phyloP scores from a whole-genome alignment of 108 stramenopile genomes.

The Craspedostauros australis region DNA sequence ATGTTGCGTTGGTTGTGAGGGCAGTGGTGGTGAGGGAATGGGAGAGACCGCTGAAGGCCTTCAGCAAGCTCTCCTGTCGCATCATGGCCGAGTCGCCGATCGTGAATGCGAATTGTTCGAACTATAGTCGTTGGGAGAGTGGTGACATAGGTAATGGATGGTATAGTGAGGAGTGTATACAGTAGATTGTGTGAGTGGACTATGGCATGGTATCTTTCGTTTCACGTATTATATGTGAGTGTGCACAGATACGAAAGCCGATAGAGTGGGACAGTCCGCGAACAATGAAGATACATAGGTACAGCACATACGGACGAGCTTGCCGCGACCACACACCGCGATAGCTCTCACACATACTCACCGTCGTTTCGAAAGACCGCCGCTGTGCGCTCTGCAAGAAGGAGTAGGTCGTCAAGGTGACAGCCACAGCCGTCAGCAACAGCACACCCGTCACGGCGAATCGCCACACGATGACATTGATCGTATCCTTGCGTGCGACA shows the following conservation, averaged over 20 bases:
- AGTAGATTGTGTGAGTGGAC: too few relatives aligned
- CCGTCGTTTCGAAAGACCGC: neutral
- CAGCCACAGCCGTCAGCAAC: neutral
- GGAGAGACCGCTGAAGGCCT: neutral
- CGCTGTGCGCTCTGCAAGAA: neutral
- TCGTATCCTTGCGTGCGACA: neutral
- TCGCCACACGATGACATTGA: constrained; percentile 1
- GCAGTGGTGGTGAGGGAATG: neutral
- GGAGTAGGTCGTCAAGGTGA: neutral
- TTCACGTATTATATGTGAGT: too few relatives aligned
- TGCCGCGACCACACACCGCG: too few relatives aligned
- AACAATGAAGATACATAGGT: neutral
- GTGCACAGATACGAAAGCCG: too few relatives aligned
- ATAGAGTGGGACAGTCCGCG: too few relatives aligned
- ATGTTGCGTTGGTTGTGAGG: neutral
- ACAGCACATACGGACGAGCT: too few relatives aligned
- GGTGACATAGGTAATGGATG: neutral
- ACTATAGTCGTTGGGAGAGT: neutral
- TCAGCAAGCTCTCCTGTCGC: neutral
- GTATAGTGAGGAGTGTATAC: neutral
- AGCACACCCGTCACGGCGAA: constrained; percentile 1
- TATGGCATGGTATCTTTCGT: too few relatives aligned
- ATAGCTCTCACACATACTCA: too few relatives aligned
- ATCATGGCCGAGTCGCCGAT: neutral
- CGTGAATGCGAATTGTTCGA: neutral